Base-by-base conservation (phyloP, 2,329 filamentous ascomycete genomes). In the Xylariales sp. region DNA sequence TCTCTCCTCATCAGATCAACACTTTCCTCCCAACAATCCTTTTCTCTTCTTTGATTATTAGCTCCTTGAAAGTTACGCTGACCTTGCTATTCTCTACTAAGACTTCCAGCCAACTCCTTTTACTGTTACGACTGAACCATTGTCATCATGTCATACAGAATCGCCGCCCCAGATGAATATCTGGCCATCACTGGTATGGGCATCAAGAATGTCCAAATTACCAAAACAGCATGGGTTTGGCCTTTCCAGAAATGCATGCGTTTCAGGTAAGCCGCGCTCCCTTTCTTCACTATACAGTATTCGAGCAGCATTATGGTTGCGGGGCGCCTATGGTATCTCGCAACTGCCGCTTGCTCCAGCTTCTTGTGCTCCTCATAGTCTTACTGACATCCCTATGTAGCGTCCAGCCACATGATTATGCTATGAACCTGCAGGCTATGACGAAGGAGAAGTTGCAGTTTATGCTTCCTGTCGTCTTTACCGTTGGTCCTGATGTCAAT, bases 391-490 rank as follows among this genome's bases (percentile, higher is more conserved):
- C n/a, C 18, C 65, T 61, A 37, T 63, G 67, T 43, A 76, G 70
- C 44, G 81, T 86, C 52, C 82, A 82, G 47, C 84, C 85, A 0
- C 86, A 87, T 55, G 88, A 94, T 62, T 91, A 93, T 62, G 78
- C 76, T 41, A 86, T 94, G 73, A 81, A 81, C 40, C 68, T 94
- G 2, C 85, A 90, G 56, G 88, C 88, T 40, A 95, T 94, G 88
- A 94, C 88, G 14, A 79, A 83, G 51, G 88, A 94, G 66, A 94
- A 94, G 60, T 73, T 93, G 4, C 85, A 90, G 46, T 90, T 93
- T 57, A 72, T 81, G 5, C 74, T 93, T 0, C 88, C 87, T 3
- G 86, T 88, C 10, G 85, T 93, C 45, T 93, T 93, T 64, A 93
- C 88, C 25, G 83, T 93, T 42, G 88, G 88, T 12, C 88, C 88